Conservation (phyloP, 176 grass and related monocot genomes). For the Oropetium thomaeum region DNA sequence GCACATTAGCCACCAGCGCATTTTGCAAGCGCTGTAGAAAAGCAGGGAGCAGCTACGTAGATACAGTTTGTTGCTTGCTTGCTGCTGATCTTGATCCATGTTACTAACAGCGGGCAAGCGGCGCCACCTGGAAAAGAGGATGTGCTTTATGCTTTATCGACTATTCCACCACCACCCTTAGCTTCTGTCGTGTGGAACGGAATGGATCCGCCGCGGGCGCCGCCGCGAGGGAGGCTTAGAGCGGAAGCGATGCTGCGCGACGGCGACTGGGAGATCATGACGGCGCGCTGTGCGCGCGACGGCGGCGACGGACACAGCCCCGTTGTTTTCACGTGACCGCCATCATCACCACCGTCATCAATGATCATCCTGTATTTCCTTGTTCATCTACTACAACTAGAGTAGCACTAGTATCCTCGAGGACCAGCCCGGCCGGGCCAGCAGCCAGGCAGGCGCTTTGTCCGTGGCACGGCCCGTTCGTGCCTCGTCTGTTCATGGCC, state of each 20-base stretch:
- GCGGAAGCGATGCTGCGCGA: neutral
- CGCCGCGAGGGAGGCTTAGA: neutral
- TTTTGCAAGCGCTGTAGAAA: neutral
- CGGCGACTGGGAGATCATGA: too few relatives aligned
- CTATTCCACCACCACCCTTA: too few relatives aligned
- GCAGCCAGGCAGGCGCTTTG: neutral
- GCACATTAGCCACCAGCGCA: constrained; percentile 34
- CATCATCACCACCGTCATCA: too few relatives aligned
- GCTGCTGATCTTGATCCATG: neutral
- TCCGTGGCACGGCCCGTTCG: neutral
- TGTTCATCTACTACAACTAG: too few relatives aligned
- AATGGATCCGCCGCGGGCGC: neutral
- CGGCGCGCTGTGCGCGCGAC: neutral
- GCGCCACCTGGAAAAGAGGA: too few relatives aligned
- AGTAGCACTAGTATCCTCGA: too few relatives aligned
- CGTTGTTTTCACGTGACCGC: neutral
- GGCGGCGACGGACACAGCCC: neutral
- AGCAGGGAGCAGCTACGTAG: neutral
- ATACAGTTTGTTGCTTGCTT: neutral
- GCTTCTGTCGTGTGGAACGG: too few relatives aligned
- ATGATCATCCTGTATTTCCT: neutral
- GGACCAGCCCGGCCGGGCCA: neutral
- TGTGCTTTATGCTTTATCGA: too few relatives aligned
- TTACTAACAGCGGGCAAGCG: neutral
- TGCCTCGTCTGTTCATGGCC: neutral